A percentile compares a stretch with the other conserved stretches of the same genome.
Evolutionary conservation across 2,329 filamentous ascomycete species (phyloP).

Genomic region (Fusarium liriodendri): DNA sequence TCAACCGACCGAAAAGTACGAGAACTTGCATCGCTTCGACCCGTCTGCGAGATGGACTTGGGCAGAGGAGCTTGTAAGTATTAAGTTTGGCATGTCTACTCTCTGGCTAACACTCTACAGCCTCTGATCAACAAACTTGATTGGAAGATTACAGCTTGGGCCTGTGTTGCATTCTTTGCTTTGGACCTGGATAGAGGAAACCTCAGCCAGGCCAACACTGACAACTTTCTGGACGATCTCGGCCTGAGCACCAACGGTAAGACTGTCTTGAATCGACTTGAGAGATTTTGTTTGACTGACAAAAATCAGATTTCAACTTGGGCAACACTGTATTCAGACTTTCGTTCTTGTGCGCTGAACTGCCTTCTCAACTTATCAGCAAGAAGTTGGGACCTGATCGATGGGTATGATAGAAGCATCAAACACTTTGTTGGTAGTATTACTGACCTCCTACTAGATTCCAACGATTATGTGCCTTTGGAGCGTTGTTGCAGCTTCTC

Average conservation of each 20-base stretch:
- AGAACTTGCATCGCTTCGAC: conserved; percentile 60
- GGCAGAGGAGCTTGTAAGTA: background rate
- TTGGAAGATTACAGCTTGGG: conserved; percentile 57
- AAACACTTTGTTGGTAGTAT: background rate
- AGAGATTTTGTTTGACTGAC: background rate
- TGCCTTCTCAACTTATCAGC: conserved; percentile 70
- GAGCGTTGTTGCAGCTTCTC: conserved; percentile 63
- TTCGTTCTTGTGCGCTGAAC: conserved; percentile 48
- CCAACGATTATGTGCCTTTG: conserved; percentile 67
- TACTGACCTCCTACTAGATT: conserved; percentile 47
- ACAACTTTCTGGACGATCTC: conserved; percentile 55
- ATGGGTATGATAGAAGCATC: conserved; percentile 49
- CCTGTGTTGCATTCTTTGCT: conserved; percentile 53
- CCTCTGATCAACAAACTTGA: conserved; percentile 54
- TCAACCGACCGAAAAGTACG: conserved; percentile 46
- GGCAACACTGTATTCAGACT: conserved; percentile 49
- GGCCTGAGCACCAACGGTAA: conserved; percentile 51
- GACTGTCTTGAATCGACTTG: background rate
- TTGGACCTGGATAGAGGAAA: conserved; percentile 63
- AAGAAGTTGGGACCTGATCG: conserved; percentile 69
- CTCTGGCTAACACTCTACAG: background rate
- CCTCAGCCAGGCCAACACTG: conserved; percentile 58
- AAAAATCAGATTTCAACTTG: conserved; percentile 46
- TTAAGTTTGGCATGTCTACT: background rate
- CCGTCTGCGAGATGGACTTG: conserved; percentile 55